Base-by-base conservation (phyloP, 768 basidiomycete species). In the Boletus pseudopeckii region DNA sequence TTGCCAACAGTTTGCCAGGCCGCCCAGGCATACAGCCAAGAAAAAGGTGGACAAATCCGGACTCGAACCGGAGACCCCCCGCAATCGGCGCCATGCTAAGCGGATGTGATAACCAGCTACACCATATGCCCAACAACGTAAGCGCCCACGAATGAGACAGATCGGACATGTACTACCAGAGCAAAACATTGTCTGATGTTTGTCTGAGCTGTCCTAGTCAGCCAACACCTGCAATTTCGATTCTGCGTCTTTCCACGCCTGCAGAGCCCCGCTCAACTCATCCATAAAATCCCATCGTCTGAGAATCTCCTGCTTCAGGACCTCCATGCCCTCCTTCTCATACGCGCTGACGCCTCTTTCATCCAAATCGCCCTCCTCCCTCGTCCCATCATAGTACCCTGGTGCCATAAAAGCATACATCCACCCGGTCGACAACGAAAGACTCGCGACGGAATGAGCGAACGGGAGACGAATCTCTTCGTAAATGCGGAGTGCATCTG, bases 41-140 rank as follows among this genome's bases (percentile, higher is more conserved):
- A 24, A n/a, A 24, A 24, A 24, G 24, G 24, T 26, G 69, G 69
- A 72, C 69, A 71, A 72, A 71, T 69, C 71, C 71, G 69, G 69
- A 71, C 65, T 71, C 67, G 69, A 71, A 71, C 69, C 67, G 71
- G 71, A 71, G 69, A 71, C 71, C 71, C 65, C 71, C 71, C 69
- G 71, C 69, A 71, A 0, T 38, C 47, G 67, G 61, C 67, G 0
- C 63, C 64, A 61, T 71, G 69, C 69, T 71, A 72, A 71, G 69
- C 69, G 69, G 71, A 71, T 71, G 69, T 71, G 69, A 71, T 71
- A 71, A 71, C 69, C 69, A 71, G 67, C 69, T 71, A 71, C 69
- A 71, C 69, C 69, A 71, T 71, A 69, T 71, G 71, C 69, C 69
- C 69, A 8, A 51, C 40, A n/a, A n/a, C n/a, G n/a, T n/a, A n/a